Evolutionary conservation across 108 stramenopile species (phyloP), one percentile per base, ranked within the genome.

Genomic region (Craspedostauros australis): DNA sequence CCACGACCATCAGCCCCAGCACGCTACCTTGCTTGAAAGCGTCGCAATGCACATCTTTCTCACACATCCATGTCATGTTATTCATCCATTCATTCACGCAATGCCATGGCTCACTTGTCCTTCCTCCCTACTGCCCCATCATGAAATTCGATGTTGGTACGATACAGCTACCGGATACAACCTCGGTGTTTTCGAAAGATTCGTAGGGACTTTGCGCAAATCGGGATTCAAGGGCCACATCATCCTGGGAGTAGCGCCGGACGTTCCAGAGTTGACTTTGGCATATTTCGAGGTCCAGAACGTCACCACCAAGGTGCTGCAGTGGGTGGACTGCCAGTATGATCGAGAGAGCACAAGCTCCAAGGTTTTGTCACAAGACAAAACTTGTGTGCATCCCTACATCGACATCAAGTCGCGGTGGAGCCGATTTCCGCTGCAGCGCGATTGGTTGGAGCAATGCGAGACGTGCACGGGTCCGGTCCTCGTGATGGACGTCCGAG

Each of bases 381-480:
- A 20, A 8, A 67, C 63, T 22, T 78, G 77, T 57, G 48, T 57
- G 28, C 20, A 73, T 25, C 69, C 70, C 3, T 72, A 75, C 23
- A 46, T 43, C 3, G 52, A 71, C 33, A 45, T 82, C 40, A 84
- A 88, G 46, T 54, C 67, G 29, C 75, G 77, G 29, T 82, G 80
- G 80, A 60, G 76, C 7, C 66, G 82, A 14, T 84, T 84, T 54
- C 75, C 77, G 4, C 36, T 84, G 9, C 51, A 62, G 27, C 53
- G 69, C 44, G 80, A 88, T 51, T 84, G 65, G 62, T 48, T 88
- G 46, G 29, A 62, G 16, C 70, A 84, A 25, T 88, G 86, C 43
- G 45, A 53, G 1, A 42, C 51, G 2, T 88, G 86, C 50, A 84
- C 82, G n/a, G 86, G 83, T 31, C 80, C 82, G 3, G 75, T 88